Conservation (phyloP, 208 protist genomes). For the Leishmania braziliensis region DNA sequence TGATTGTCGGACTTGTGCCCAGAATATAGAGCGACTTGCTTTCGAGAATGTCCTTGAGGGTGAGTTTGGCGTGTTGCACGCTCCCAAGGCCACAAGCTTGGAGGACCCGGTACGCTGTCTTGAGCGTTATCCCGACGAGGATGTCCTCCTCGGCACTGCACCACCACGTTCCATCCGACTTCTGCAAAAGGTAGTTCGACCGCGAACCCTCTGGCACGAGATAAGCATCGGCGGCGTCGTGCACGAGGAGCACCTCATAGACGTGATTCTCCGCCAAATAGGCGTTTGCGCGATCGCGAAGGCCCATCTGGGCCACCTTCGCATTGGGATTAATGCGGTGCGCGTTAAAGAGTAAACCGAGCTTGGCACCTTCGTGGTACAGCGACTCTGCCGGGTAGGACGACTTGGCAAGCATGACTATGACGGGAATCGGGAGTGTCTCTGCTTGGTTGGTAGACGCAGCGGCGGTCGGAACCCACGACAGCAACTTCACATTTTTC, state of each 20-base stretch:
- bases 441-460: neutral
- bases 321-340: slow-evolving; percentile 63
- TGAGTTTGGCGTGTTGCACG: slow-evolving; percentile 56
- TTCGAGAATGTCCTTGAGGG: slow-evolving; percentile 54
- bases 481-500: slow-evolving; percentile 78
- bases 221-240: slow-evolving; percentile 43
- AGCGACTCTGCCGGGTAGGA: slow-evolving; percentile 69
- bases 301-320: slow-evolving; percentile 63
- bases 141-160: slow-evolving; percentile 77
- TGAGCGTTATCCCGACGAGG: slow-evolving; percentile 75
- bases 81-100: slow-evolving; percentile 31
- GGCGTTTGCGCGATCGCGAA: slow-evolving; percentile 56
- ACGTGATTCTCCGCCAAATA: slow-evolving; percentile 32
- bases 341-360: slow-evolving; percentile 72
- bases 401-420: slow-evolving; percentile 62
- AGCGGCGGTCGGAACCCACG: slow-evolving; percentile 43
- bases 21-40: slow-evolving; percentile 66
- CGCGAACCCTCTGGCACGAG: slow-evolving; percentile 83
- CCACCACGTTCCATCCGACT: slow-evolving; percentile 38
- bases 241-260: slow-evolving; percentile 77
- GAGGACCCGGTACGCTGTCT: slow-evolving; percentile 38
- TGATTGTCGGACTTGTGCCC: slow-evolving; percentile 70
- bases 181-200: slow-evolving; percentile 80
- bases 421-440: slow-evolving; percentile 23
- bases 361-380: slow-evolving; percentile 58